Conservation (phyloP, 306 rosid genomes). For the Cucumis cinereus region DNA sequence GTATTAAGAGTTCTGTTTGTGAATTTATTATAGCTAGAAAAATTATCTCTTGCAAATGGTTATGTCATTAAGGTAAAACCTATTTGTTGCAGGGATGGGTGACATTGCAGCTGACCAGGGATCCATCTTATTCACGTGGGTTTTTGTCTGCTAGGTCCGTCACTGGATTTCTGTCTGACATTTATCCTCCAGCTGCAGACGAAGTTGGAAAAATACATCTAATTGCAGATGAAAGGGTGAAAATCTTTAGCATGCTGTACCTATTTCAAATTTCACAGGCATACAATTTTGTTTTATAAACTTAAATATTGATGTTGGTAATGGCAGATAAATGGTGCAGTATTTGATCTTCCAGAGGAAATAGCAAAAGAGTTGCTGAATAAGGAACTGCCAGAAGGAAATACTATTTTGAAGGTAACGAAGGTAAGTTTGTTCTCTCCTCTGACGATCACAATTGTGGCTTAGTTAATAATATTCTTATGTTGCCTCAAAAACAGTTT, state of each 20-base stretch:
- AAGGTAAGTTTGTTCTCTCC: slow-evolving; percentile 36
- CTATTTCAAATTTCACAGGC: neutral
- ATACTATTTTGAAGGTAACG: slow-evolving; percentile 56
- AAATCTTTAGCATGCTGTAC: slow-evolving; percentile 15
- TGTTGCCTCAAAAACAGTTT: neutral
- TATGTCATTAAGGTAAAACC: slow-evolving; percentile 10
- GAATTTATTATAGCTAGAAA: neutral
- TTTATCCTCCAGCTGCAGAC: slow-evolving; percentile 83
- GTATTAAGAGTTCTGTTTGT: slow-evolving; percentile 19
- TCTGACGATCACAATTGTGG: neutral
- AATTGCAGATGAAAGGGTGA: slow-evolving; percentile 87
- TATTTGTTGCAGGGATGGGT: slow-evolving; percentile 73
- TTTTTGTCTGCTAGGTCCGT: slow-evolving; percentile 82
- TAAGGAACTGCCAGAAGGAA: slow-evolving; percentile 66
- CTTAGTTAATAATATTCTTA: neutral
- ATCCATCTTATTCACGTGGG: slow-evolving; percentile 53
- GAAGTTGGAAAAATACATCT: slow-evolving; percentile 84
- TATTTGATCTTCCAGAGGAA: slow-evolving; percentile 94
- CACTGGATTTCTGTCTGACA: slow-evolving; percentile 88
- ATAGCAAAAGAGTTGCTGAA: slow-evolving; percentile 71
- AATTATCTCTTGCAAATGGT: neutral
- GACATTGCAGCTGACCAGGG: slow-evolving; percentile 71
- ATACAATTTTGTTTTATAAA: slow-evolving; percentile 10
- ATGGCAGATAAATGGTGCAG: slow-evolving; percentile 84
- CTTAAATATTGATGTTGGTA: slow-evolving; percentile 7